phyloP scores from a whole-genome alignment of 2,329 filamentous ascomycete species.

The Pseudogymnoascus sp. region DNA sequence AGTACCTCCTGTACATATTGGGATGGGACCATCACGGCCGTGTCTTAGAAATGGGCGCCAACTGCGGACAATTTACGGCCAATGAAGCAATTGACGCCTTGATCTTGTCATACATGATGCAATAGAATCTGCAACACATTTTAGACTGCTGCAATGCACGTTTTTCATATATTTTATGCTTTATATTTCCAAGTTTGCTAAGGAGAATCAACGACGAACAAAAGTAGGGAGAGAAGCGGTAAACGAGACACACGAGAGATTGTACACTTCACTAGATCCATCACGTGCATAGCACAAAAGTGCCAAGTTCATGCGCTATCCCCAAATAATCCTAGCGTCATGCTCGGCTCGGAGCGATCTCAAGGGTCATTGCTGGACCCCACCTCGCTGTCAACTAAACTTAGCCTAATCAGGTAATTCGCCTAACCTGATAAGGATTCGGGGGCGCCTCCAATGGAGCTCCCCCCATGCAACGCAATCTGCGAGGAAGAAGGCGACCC shows the following conservation, averaged over 20 bases:
- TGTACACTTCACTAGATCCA: neutral
- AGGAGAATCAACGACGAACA: neutral
- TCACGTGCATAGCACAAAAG: slow-evolving; percentile 8
- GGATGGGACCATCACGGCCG: neutral
- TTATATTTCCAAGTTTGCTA: neutral
- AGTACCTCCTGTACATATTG: neutral
- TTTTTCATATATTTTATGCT: neutral
- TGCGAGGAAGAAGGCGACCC: slow-evolving; percentile 6
- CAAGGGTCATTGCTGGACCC: slow-evolving; percentile 3
- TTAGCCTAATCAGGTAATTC: neutral
- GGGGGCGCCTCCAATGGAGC: neutral
- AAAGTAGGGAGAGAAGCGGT: neutral
- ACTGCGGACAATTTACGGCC: neutral
- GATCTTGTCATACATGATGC: slow-evolving; percentile 2
- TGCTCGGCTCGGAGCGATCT: slow-evolving; percentile 8
- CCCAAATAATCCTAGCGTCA: neutral
- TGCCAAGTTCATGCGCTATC: slow-evolving; percentile 5
- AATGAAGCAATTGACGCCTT: neutral
- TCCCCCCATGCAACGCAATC: slow-evolving; percentile 9
- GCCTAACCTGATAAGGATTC: neutral
- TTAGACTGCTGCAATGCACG: neutral
- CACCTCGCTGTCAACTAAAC: slow-evolving; percentile 4
- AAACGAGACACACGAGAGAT: neutral
- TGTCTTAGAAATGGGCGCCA: neutral
- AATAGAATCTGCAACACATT: neutral